Base-by-base conservation (phyloP, 2,329 filamentous ascomycete genomes). In the Microdochium trichocladiopsis region DNA sequence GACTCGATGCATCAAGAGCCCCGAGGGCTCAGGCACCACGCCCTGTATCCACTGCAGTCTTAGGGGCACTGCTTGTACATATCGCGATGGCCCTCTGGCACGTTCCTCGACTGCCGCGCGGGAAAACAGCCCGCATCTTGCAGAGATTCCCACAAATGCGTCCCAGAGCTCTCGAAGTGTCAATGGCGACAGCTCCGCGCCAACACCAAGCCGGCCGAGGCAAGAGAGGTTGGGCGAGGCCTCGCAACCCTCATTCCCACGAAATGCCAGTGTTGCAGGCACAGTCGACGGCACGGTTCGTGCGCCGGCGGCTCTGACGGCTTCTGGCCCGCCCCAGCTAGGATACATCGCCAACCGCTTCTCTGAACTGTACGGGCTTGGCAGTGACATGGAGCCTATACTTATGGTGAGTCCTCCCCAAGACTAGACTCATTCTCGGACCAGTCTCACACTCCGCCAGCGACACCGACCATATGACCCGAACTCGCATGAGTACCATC, bases 351-450 rank as follows among this genome's bases (percentile, higher is more conserved):
- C 1, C 57, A 57, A 5, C 49, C 54, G 21, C 59, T 67, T 66
- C 50, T 61, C 62, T 14, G 64, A 67, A 58, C 57, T 67, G 5
- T 66, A 67, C 52, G 64, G 64, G 14, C 57, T 67, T 3, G 63
- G 63, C 8, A 67, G 64, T 53, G 64, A 67, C 51, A 66, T 66
- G 64, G 64, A 67, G 52, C 64, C 64, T 18, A 65, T 67, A 23
- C 55, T 67, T 48, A 67, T 67, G 53, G 53, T 52, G 18, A 25
- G 49, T 5, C 23, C 3, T 22, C 18, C 22, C 28, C 23, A 31
- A 49, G n/a, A 25, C 14, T 1, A 14, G 14, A 21, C 28, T 31
- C 14, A 8, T 14, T 14, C 8, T 31, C 28, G 8, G 28, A 31
- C 28, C 28, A 31, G 36, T 12, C 36, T 41, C 11, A 41, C 36